These are phyloP conservation scores for Sporisorium graminicola DNA, from an alignment of 1,284 basidiomycete genomes.

Conservation along the genomic window DNA sequence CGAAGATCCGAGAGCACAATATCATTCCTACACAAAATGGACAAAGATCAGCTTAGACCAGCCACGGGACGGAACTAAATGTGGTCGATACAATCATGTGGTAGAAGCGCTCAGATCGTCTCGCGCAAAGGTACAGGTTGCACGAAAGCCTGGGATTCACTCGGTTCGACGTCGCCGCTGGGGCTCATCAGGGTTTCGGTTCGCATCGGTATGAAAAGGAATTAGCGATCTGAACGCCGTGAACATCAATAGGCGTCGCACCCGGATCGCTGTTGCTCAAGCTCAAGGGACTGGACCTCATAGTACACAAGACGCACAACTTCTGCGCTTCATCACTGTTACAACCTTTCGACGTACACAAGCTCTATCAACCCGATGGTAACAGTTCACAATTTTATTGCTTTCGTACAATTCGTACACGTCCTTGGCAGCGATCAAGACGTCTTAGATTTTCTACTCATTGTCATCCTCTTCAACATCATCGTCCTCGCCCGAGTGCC, in stretches of 20 bases:
- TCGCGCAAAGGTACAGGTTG: background rate
- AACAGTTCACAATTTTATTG: background rate
- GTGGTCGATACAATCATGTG: conserved; percentile 1
- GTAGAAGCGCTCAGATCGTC: conserved; percentile 1
- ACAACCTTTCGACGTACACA: background rate
- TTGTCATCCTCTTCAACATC: conserved; percentile 46
- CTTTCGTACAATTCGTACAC: background rate
- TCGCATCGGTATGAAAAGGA: background rate
- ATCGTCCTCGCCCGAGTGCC: conserved; percentile 38
- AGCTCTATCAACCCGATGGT: background rate
- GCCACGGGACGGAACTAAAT: background rate
- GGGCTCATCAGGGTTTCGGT: background rate
- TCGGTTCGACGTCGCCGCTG: background rate
- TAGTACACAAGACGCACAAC: background rate
- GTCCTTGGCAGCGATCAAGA: background rate
- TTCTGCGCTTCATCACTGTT: background rate
- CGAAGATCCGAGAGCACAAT: background rate
- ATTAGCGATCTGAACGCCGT: background rate
- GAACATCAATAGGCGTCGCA: background rate
- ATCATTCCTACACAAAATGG: background rate
- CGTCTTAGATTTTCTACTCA: conserved; percentile 21
- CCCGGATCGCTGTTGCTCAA: background rate
- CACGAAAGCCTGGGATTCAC: background rate
- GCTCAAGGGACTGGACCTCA: background rate
- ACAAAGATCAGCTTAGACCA: too few relatives aligned